These are phyloP conservation scores for Thielaviopsis musarum DNA, from an alignment of 2,329 filamentous ascomycete species.

Conservation along the genomic window DNA sequence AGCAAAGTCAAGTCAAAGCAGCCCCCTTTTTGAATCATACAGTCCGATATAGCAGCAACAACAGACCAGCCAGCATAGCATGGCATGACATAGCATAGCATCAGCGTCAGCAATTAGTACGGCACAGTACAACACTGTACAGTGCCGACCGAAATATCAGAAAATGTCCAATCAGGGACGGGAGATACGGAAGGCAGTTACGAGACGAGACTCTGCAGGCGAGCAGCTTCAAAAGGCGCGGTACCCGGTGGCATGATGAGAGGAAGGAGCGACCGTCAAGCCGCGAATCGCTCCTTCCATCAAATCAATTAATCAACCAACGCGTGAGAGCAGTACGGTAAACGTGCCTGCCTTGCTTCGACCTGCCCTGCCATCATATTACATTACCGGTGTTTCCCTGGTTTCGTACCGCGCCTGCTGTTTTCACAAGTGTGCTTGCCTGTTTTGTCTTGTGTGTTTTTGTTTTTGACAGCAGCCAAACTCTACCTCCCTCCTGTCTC, in stretches of 20 bases:
- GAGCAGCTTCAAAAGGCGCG: background rate
- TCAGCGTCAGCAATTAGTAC: background rate
- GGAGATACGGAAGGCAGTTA: background rate
- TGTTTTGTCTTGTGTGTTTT: background rate
- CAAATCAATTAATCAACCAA: background rate
- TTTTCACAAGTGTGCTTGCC: background rate
- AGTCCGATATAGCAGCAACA: background rate
- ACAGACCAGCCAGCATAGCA: background rate
- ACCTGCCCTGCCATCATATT: too few species aligned
- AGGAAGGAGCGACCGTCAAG: background rate
- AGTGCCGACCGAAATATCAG: background rate
- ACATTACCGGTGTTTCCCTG: too few species aligned
- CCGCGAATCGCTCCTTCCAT: background rate
- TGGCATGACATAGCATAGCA: background rate
- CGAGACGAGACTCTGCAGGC: background rate
- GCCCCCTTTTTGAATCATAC: background rate
- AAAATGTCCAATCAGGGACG: background rate
- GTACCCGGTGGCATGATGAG: background rate
- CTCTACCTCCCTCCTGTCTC: background rate
- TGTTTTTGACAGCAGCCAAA: background rate
- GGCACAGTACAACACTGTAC: background rate
- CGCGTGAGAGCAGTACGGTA: background rate
- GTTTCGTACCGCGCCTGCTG: background rate
- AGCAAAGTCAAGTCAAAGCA: background rate
- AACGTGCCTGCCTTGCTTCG: background rate